A percentile compares a stretch with the other conserved stretches of the same genome.
Conservation (phyloP, 2,329 filamentous ascomycete species). For the Hypoxylon sp. region DNA sequence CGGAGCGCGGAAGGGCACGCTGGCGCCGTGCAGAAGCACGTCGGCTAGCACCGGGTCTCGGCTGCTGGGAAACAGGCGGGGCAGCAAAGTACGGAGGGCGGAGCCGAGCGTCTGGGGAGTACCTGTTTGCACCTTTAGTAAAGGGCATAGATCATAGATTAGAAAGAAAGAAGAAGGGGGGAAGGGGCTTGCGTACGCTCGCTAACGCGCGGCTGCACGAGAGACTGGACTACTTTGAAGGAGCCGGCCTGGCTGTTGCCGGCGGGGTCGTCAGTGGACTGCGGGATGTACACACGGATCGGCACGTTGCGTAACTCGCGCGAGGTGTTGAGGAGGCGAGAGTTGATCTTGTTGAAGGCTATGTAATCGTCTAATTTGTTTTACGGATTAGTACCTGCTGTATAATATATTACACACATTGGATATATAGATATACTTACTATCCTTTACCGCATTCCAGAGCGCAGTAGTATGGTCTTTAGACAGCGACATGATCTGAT, state of each 20-base stretch:
- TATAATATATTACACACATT: no score
- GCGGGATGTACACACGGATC: constrained; percentile 83
- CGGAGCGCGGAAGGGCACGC: constrained; percentile 80
- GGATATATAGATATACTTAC: constrained; percentile 51
- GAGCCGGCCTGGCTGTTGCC: constrained; percentile 55
- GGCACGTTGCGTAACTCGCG: constrained; percentile 84
- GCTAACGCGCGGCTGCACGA: constrained; percentile 60
- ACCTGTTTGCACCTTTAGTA: constrained; percentile 29
- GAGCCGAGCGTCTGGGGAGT: constrained; percentile 71
- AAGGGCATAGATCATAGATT: background rate
- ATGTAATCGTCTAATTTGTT: constrained; percentile 69
- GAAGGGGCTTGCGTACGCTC: constrained; percentile 46
- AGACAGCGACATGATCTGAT: constrained; percentile 87
- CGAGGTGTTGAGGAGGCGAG: constrained; percentile 78
- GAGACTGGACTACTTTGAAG: constrained; percentile 79
- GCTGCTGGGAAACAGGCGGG: constrained; percentile 85
- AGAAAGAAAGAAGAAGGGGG: background rate
- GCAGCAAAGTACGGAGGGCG: constrained; percentile 78
- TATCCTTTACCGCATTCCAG: constrained; percentile 81
- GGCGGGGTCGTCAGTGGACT: constrained; percentile 54
- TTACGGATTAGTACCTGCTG: no score
- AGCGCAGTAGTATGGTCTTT: constrained; percentile 84
- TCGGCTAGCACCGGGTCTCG: constrained; percentile 85
- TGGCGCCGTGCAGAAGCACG: constrained; percentile 84
- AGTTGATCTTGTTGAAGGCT: constrained; percentile 77